Conservation (phyloP, 2,329 filamentous ascomycete species). For the Colletotrichum sp. region DNA sequence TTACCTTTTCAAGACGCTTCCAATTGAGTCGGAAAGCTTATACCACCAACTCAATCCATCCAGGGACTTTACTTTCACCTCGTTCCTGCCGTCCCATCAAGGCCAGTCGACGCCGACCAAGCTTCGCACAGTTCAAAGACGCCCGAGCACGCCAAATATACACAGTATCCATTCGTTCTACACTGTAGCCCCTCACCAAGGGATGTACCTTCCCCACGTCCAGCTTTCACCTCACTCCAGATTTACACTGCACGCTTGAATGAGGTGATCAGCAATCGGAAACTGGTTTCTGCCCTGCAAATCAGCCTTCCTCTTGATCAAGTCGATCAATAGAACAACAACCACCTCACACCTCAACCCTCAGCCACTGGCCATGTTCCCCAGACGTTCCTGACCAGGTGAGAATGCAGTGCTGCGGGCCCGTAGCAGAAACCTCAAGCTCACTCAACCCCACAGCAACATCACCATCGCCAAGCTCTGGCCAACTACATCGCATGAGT, state of each 20-base stretch:
- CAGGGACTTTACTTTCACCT: not conserved
- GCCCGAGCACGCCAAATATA: accelerated
- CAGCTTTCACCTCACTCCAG: slow-evolving; percentile 11
- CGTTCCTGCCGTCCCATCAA: not conserved
- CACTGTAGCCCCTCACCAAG: slow-evolving; percentile 16
- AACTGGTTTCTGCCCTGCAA: not conserved
- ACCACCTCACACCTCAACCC: not conserved
- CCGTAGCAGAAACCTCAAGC: not conserved
- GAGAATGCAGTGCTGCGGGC: not conserved
- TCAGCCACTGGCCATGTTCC: not conserved
- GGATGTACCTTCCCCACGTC: slow-evolving; percentile 7
- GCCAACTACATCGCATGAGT: not conserved
- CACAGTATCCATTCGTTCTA: not conserved
- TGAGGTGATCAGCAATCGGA: not conserved
- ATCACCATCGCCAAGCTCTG: not conserved
- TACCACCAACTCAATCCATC: not conserved
- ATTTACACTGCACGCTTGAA: not conserved
- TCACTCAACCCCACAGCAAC: slow-evolving; percentile 6
- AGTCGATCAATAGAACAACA: not conserved
- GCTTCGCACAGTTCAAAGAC: not conserved
- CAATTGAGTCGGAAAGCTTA: not conserved
- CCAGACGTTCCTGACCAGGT: not conserved
- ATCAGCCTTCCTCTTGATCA: not conserved
- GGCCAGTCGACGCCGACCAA: not conserved
- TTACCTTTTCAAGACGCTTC: not conserved